phyloP scores from a whole-genome alignment of 2,329 filamentous ascomycete species.

The Fusarium sp. region DNA sequence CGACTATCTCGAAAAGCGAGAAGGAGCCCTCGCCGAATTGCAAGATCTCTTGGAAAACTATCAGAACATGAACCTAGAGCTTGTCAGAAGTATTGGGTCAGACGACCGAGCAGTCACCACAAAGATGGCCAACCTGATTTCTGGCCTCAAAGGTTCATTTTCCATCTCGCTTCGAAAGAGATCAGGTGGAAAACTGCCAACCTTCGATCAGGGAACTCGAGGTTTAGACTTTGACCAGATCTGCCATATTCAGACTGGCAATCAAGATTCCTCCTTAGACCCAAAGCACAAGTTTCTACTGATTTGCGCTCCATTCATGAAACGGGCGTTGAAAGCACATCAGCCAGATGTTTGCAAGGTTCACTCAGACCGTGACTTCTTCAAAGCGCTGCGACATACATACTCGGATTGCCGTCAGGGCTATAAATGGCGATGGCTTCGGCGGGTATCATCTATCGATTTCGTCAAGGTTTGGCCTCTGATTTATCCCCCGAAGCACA shows the following conservation, averaged over 20 bases:
- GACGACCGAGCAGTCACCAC: background rate
- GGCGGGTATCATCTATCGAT: background rate
- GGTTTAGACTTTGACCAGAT: background rate
- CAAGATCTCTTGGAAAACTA: background rate
- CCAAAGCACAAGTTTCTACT: slow-evolving; percentile 7
- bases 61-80: background rate
- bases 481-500: too few relatives aligned
- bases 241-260: background rate
- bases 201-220: background rate
- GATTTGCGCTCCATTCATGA: slow-evolving; percentile 6
- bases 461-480: background rate
- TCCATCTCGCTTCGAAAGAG: accelerated
- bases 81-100: background rate
- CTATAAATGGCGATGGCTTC: background rate
- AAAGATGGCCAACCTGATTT: background rate
- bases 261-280: accelerated
- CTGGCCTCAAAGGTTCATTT: background rate
- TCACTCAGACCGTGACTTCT: slow-evolving; percentile 10
- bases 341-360: slow-evolving; percentile 22
- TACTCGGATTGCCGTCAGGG: background rate
- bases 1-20: background rate
- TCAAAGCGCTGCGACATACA: background rate
- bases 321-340: background rate
- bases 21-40: background rate
- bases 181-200: background rate